phyloP scores from a whole-genome alignment of 208 protist genomes.

The Novymonas esmeraldas region DNA sequence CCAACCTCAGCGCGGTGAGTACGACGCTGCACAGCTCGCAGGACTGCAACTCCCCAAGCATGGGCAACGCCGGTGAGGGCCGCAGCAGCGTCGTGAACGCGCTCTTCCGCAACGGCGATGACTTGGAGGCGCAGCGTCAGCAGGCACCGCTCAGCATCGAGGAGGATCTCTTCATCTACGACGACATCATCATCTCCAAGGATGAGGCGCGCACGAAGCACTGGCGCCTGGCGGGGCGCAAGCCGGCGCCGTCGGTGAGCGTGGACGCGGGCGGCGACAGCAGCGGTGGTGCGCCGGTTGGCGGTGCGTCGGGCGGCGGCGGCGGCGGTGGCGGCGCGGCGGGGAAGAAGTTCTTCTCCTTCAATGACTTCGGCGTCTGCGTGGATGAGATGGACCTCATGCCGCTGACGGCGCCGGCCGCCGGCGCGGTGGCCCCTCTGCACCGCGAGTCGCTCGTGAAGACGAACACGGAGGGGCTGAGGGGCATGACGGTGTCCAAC shows the following conservation, averaged over 20 bases:
- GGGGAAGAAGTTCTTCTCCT: conserved; percentile 54
- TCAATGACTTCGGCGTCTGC: conserved; percentile 84
- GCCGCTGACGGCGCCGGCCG: conserved; percentile 12
- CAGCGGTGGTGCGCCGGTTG: not conserved
- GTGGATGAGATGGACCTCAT: conserved; percentile 83
- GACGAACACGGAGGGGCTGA: not conserved
- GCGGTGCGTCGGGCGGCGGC: not conserved
- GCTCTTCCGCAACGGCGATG: conserved; percentile 31
- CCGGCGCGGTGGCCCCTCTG: not conserved
- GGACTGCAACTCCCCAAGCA: conserved; percentile 2
- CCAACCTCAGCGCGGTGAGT: conserved; percentile 18
- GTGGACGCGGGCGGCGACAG: not conserved
- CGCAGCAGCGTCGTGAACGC: conserved; percentile 15
- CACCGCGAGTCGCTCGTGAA: not conserved
- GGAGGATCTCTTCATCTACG: conserved; percentile 84
- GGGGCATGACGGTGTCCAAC: conserved; percentile 37
- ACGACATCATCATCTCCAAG: conserved; percentile 84
- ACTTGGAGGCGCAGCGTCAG: conserved; percentile 80
- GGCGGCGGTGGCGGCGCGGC: conserved; percentile 15
- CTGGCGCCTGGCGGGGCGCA: conserved; percentile 69
- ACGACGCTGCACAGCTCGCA: not conserved
- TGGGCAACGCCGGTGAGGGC: not conserved
- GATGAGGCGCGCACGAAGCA: conserved; percentile 72
- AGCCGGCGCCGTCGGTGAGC: conserved; percentile 35
- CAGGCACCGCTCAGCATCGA: conserved; percentile 56